Conservation (phyloP, 2,329 filamentous ascomycete genomes). For the Cadophora gregata region DNA sequence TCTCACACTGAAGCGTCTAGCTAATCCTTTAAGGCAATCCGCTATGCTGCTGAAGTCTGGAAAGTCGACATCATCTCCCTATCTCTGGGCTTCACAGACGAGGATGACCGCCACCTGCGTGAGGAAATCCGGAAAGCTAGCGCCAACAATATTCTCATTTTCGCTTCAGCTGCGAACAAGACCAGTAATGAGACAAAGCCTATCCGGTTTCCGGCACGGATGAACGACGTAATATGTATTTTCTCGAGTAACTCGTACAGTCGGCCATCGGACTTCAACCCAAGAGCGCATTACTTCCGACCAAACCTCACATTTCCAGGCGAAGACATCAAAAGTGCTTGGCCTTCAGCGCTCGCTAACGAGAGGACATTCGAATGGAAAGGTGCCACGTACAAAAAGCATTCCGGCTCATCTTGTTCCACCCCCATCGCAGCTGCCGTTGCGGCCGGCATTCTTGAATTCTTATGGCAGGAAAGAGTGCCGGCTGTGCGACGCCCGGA, state of each 20-base stretch:
- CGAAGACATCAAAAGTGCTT: neutral
- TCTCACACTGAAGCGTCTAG: no score
- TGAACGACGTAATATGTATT: neutral
- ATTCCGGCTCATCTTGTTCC: neutral
- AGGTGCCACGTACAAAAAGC: neutral
- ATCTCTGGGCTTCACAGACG: neutral
- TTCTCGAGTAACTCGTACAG: neutral
- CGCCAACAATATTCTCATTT: neutral
- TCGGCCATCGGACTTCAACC: neutral
- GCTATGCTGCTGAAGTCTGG: neutral
- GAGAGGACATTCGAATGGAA: neutral
- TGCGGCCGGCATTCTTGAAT: neutral
- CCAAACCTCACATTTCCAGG: neutral
- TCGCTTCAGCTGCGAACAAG: neutral
- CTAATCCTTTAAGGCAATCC: no score
- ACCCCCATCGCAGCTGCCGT: neutral
- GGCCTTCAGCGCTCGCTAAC: neutral
- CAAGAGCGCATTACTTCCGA: neutral
- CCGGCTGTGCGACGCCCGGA: neutral
- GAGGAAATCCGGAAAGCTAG: neutral
- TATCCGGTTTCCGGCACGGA: neutral
- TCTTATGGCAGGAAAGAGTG: neutral
- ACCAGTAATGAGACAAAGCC: neutral
- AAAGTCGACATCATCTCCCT: constrained; percentile 1
- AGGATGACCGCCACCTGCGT: neutral